Base-by-base conservation (phyloP, 129 eudicot genomes). In the Flaveria bidentis region DNA sequence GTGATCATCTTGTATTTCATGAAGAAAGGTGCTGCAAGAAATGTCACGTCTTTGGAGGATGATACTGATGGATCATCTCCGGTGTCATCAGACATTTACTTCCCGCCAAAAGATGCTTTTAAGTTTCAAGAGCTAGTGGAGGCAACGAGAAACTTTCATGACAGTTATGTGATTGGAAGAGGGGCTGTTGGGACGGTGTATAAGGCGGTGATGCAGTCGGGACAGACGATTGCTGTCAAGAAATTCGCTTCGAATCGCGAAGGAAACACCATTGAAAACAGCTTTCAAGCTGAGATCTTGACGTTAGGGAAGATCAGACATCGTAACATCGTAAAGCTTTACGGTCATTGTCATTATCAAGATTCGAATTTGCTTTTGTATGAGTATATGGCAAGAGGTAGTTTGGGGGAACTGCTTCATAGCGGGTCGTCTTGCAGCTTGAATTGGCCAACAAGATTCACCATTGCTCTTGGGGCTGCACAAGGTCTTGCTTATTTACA, bases 131-230 rank as follows among this genome's bases (percentile, higher is more conserved):
- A 95, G 76, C 67, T 95, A 47, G 87, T 95, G 0, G 92, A 86
- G 57, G 99, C 97, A 20, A 95, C 99, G 5, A 65, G 82, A 73
- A 87, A 89, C 80, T 95, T 95, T 28, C 85, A 95, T 42, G 96
- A 91, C 17, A 83, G 86, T 72, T 91, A 79, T 70, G 85, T 95
- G 15, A 75, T 95, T 2, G 99, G 99, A 58, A 85, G 86, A 69
- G 99, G 99, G 66, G 99, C 95, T 6, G 97, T 83, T 6, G 99
- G 99, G 78, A 91, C 92, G 4, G 95, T 95, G 56, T 95, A 95
- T 57, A 95, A 91, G 87, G 99, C 99, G 5, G 97, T 89, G 7
- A 86, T 95, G 90, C 87, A 62, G n/a, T 82, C 97, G 1, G 90
- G 92, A 14, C 87, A 74, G 17, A 85, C 74, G 5, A 78, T 95